Conservation (phyloP, 345 rosid species). For the Ailanthus altissimus region DNA sequence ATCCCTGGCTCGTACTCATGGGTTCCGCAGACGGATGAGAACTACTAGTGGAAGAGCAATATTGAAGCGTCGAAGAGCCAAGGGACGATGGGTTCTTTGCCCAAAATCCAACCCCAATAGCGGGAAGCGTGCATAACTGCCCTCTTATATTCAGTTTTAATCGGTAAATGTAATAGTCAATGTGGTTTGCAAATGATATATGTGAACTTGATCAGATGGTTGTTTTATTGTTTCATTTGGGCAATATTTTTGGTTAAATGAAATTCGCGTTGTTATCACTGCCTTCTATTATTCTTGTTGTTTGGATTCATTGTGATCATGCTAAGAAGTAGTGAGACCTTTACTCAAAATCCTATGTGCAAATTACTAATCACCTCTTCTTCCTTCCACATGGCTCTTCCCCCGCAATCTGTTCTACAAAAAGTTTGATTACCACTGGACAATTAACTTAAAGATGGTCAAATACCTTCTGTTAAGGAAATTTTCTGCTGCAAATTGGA, state of each 20-base stretch:
- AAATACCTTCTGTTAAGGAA: not conserved
- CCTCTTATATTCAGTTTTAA: not conserved
- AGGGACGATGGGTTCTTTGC: slow-evolving; percentile 89
- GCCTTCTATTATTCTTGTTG: not conserved
- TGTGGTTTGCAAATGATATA: slow-evolving; percentile 14
- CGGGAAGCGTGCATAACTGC: slow-evolving; percentile 52
- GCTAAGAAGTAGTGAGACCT: not conserved
- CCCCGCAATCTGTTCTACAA: not conserved
- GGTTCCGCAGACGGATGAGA: slow-evolving; percentile 85
- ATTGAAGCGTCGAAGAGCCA: slow-evolving; percentile 84
- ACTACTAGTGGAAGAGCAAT: slow-evolving; percentile 88
- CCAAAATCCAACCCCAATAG: slow-evolving; percentile 83
- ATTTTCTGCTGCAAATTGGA: not conserved
- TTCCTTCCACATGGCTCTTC: no score
- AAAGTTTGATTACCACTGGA: not conserved
- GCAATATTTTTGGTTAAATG: slow-evolving; percentile 8
- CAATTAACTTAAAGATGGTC: not conserved
- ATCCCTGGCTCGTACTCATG: slow-evolving; percentile 92
- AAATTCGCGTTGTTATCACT: slow-evolving; percentile 6
- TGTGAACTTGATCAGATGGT: slow-evolving; percentile 9
- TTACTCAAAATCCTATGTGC: not conserved
- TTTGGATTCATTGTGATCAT: not conserved
- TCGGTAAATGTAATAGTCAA: slow-evolving; percentile 11
- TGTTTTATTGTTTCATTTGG: slow-evolving; percentile 5
- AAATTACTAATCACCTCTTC: no score